phyloP scores from a whole-genome alignment of 441 rosid genomes.

The Croton setiger region DNA sequence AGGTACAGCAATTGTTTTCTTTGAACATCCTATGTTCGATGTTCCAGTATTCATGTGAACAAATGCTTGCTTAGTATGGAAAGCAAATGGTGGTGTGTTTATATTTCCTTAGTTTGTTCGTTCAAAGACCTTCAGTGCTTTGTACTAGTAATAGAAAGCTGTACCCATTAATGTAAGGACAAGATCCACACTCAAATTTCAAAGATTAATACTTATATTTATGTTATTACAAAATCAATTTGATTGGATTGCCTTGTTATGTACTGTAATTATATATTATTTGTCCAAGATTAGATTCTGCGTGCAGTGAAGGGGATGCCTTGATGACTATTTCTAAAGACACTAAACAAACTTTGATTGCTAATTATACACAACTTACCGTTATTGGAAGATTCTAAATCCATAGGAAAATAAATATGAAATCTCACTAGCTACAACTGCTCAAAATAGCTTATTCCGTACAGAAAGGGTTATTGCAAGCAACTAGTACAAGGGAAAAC shows the following conservation, averaged over 20 bases:
- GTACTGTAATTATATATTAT: background rate
- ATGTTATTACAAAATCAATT: conserved; percentile 3
- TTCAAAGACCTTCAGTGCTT: conserved; percentile 21
- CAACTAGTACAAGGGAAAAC: background rate
- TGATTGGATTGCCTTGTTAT: background rate
- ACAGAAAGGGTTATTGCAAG: conserved; percentile 10
- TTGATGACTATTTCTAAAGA: background rate
- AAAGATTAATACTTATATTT: conserved; percentile 11
- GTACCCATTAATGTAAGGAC: conserved; percentile 31
- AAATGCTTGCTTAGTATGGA: conserved; percentile 20
- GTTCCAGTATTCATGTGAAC: conserved; percentile 23
- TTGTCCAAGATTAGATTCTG: background rate
- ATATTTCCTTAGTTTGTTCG: conserved; percentile 13
- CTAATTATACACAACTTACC: conserved; percentile 15
- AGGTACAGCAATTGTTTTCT: conserved; percentile 33
- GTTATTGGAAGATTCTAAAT: background rate
- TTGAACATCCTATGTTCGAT: conserved; percentile 21
- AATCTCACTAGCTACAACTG: background rate
- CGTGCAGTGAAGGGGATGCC: background rate
- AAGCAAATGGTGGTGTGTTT: conserved; percentile 23
- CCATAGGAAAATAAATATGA: background rate
- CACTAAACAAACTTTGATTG: conserved; percentile 1
- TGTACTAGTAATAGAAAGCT: conserved; percentile 24
- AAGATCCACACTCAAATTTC: conserved; percentile 22
- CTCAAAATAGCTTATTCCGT: conserved; percentile 5